A percentile compares a stretch with the other conserved stretches of the same genome.
Evolutionary conservation across 495 filamentous ascomycete species (phyloP).

Genomic region (Neurospora pannonica): DNA sequence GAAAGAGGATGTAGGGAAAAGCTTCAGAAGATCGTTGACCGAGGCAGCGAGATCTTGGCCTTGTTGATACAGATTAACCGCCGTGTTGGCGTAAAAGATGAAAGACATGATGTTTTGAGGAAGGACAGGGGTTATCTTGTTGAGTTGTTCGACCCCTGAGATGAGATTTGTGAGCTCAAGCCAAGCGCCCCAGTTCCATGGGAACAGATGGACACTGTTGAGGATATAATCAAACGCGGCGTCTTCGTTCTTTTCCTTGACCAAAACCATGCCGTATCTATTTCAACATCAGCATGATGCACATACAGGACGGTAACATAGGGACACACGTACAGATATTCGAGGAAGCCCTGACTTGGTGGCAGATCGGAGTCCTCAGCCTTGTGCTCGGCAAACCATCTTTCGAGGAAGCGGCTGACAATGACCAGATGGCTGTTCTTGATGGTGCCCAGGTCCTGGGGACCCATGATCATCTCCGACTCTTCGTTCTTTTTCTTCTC

Average conservation of each 20-base stretch:
- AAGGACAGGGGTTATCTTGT: conserved; percentile 46
- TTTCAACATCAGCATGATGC: background rate
- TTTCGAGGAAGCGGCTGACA: conserved; percentile 64
- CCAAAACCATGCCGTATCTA: conserved; percentile 74
- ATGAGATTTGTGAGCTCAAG: conserved; percentile 73
- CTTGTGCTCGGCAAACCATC: conserved; percentile 59
- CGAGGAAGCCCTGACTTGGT: conserved; percentile 81
- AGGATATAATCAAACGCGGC: conserved; percentile 75
- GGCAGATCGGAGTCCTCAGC: conserved; percentile 46
- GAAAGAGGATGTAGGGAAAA: conserved; percentile 82
- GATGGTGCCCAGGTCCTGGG: conserved; percentile 73
- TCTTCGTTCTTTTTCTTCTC: conserved; percentile 97
- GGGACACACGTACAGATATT: conserved; percentile 53
- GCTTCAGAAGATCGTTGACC: conserved; percentile 63
- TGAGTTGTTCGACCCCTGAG: conserved; percentile 59
- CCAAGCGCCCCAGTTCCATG: conserved; percentile 97
- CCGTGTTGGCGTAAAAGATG: conserved; percentile 85
- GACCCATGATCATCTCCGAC: conserved; percentile 93
- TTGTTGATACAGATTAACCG: conserved; percentile 83
- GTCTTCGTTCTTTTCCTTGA: conserved; percentile 81
- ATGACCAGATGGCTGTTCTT: conserved; percentile 72
- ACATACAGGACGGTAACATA: background rate
- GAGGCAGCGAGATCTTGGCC: conserved; percentile 59
- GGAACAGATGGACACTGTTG: conserved; percentile 72
- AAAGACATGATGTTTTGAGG: conserved; percentile 87